phyloP scores from a whole-genome alignment of 169 alveolate genomes.

The Eimeria sp. region DNA sequence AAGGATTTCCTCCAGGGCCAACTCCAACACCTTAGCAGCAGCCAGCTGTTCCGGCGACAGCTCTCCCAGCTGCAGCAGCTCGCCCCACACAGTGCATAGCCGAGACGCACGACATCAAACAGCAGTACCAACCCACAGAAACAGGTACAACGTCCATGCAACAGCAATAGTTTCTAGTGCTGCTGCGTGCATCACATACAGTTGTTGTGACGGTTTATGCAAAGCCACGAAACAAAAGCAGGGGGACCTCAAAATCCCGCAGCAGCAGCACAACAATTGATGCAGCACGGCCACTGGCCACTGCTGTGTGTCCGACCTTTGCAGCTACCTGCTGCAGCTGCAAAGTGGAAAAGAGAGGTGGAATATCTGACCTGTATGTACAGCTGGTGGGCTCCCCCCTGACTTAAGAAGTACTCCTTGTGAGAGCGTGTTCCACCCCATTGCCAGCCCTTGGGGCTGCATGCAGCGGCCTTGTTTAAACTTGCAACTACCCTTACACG shows the following conservation, averaged over 20 bases:
- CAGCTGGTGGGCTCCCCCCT: slow-evolving; percentile 17
- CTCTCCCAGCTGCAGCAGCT: background rate
- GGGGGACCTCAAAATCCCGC: background rate
- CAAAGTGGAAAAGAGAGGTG: background rate
- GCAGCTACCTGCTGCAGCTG: background rate
- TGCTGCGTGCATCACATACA: background rate
- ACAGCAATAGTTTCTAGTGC: background rate
- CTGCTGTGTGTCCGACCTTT: background rate
- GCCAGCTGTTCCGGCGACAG: background rate
- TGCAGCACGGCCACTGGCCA: background rate
- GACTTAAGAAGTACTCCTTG: background rate
- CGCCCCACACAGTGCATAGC: background rate
- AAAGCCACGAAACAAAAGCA: background rate
- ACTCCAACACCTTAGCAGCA: slow-evolving; percentile 10
- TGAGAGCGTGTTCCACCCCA: background rate
- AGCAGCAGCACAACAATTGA: background rate
- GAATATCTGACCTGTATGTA: background rate
- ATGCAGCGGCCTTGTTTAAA: background rate
- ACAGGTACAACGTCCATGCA: background rate
- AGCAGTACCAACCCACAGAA: background rate
- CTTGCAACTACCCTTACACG: background rate
- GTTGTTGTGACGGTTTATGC: background rate
- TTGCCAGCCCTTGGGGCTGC: slow-evolving; percentile 7
- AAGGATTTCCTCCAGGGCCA: background rate
- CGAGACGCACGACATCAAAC: background rate